These are phyloP conservation scores for Podila minutissima DNA, from an alignment of 192 early-diverging fungal genomes.

Conservation along the genomic window DNA sequence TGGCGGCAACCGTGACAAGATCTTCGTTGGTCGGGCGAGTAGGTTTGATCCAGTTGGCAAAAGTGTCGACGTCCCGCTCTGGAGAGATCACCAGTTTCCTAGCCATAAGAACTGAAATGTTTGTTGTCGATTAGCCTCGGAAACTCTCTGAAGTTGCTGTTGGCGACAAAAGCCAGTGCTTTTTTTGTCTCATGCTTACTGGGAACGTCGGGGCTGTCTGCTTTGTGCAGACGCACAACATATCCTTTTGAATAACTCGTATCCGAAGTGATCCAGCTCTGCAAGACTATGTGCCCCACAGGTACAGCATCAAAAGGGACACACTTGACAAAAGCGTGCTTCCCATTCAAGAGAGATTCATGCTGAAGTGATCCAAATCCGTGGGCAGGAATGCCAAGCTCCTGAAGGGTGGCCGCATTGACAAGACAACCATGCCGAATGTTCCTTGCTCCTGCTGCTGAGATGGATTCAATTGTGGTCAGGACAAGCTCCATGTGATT, in stretches of 20 bases:
- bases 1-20: not conserved
- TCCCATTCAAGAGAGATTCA: not conserved
- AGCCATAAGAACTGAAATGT: not conserved
- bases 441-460: not conserved
- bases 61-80: not conserved
- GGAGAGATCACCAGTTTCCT: not conserved
- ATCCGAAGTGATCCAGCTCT: not conserved
- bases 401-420: not conserved
- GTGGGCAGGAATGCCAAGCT: not conserved
- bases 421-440: not conserved
- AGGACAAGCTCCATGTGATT: not conserved
- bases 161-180: too few species aligned
- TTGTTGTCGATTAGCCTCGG: too few species aligned
- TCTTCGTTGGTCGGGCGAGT: not conserved
- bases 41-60: slow-evolving; percentile 2
- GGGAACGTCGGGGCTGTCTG: not conserved
- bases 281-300: not conserved
- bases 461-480: not conserved
- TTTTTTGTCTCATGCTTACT: too few species aligned
- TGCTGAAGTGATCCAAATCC: slow-evolving; percentile 6
- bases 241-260: not conserved
- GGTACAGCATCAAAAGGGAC: not conserved
- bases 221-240: not conserved
- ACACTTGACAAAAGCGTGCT: not conserved
- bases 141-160: too few species aligned